Evolutionary conservation across 1,139 yeast genomes (phyloP).

Genomic region (Ashbya aceris): DNA sequence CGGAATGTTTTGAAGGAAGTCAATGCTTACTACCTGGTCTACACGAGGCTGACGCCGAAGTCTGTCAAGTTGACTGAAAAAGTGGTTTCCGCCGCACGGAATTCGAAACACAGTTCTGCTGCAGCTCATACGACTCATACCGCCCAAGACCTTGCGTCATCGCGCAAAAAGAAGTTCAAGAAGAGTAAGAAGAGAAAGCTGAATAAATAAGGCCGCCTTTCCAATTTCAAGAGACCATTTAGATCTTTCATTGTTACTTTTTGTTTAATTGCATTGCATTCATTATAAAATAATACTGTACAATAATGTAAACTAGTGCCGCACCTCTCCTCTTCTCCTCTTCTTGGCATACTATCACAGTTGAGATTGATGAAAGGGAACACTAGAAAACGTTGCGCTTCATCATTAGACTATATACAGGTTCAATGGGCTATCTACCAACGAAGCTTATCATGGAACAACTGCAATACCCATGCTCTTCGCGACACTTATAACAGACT

Average conservation of each 20-base stretch:
- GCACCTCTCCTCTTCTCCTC: too few species aligned
- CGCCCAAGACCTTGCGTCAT: constrained; percentile 6
- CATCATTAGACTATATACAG: too few species aligned
- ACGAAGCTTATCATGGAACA: constrained; percentile 39
- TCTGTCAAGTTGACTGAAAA: constrained; percentile 12
- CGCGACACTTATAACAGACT: constrained; percentile 80
- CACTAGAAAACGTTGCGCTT: too few species aligned
- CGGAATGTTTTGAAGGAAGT: constrained; percentile 71
- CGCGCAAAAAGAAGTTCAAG: background rate
- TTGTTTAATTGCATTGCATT: background rate
- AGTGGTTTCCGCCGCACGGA: constrained; percentile 6
- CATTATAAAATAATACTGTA: background rate
- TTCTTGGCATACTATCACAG: too few species aligned
- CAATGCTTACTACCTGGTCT: constrained; percentile 81
- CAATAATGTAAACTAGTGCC: too few species aligned
- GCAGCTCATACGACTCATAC: constrained; percentile 7
- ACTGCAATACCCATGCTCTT: constrained; percentile 80
- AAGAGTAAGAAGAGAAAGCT: constrained; percentile 25
- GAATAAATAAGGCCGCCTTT: constrained; percentile 9
- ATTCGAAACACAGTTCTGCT: constrained; percentile 6
- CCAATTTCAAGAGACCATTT: background rate
- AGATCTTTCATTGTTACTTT: background rate
- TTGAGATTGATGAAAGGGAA: too few species aligned
- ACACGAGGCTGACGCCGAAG: constrained; percentile 61
- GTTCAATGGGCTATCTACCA: too few species aligned